Conservation (phyloP, 805 yeast species). For the Cyberlindnera xishuangbannaensis region DNA sequence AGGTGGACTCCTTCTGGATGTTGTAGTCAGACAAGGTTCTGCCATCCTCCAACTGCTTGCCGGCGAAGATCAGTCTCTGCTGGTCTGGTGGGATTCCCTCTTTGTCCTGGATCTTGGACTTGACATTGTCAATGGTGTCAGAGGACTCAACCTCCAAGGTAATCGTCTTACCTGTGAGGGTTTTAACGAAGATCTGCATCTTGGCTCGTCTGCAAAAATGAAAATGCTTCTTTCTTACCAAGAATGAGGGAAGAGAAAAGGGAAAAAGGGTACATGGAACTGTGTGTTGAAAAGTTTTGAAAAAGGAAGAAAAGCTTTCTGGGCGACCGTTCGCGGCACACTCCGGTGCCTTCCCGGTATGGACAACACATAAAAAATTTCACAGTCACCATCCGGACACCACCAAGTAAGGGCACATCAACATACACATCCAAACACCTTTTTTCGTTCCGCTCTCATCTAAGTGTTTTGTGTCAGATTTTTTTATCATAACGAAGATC, state of each 20-base stretch:
- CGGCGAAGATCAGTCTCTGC: conserved; percentile 95
- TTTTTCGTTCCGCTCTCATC: no score
- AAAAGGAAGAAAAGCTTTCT: not conserved
- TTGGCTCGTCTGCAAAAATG: conserved; percentile 43
- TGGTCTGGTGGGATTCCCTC: conserved; percentile 98
- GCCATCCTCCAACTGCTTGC: conserved; percentile 95
- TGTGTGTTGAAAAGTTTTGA: conserved; percentile 2
- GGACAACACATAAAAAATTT: conserved; percentile 3
- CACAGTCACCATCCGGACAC: conserved; percentile 13
- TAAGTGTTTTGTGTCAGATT: no score
- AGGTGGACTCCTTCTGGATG: conserved; percentile 96
- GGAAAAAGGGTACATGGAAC: not conserved
- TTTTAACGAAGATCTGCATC: conserved; percentile 98
- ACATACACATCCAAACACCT: not conserved
- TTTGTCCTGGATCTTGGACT: conserved; percentile 94
- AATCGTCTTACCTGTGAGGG: conserved; percentile 99
- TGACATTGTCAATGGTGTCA: conserved; percentile 95
- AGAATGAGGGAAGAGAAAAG: conserved; percentile 9
- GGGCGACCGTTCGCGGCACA: not conserved
- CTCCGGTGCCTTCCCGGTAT: not conserved
- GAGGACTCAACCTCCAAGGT: conserved; percentile 97
- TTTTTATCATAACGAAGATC: no score
- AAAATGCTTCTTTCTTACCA: conserved; percentile 30
- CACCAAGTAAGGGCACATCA: no score
- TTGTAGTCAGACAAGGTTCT: conserved; percentile 96